phyloP scores from a whole-genome alignment of 305 asterid species.

The Solanum hybrid region DNA sequence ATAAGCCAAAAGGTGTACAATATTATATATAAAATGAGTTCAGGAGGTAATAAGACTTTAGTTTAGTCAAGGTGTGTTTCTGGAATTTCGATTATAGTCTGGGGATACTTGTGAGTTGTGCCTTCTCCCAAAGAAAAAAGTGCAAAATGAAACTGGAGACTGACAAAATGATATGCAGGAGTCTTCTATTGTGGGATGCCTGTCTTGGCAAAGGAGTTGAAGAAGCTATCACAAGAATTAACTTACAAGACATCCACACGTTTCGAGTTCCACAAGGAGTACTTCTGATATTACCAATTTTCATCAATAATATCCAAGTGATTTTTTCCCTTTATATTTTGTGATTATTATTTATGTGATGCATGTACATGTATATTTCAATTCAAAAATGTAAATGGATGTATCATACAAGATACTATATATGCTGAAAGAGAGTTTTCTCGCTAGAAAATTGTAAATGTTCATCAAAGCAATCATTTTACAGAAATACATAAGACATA shows the following conservation, averaged over 20 bases:
- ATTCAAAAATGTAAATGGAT: background rate
- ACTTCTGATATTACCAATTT: conserved; percentile 33
- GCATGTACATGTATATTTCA: background rate
- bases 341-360: background rate
- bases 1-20: too few relatives aligned
- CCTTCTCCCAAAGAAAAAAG: too few relatives aligned
- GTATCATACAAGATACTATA: background rate
- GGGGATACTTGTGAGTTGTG: too few relatives aligned
- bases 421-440: background rate
- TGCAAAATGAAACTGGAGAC: background rate
- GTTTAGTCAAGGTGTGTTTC: too few relatives aligned
- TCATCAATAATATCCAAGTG: background rate
- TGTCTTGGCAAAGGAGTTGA: conserved; percentile 72
- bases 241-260: conserved; percentile 72
- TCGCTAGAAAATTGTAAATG: background rate
- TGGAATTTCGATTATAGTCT: too few relatives aligned
- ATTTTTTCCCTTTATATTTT: background rate
- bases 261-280: conserved; percentile 82
- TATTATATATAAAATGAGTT: too few relatives aligned
- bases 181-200: conserved; percentile 89
- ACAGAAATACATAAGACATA: background rate
- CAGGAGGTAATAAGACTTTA: too few relatives aligned
- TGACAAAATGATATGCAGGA: conserved; percentile 23
- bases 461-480: background rate
- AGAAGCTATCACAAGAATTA: conserved; percentile 61